Conservation (phyloP, 768 basidiomycete genomes). For the Kwoniella sp. region DNA sequence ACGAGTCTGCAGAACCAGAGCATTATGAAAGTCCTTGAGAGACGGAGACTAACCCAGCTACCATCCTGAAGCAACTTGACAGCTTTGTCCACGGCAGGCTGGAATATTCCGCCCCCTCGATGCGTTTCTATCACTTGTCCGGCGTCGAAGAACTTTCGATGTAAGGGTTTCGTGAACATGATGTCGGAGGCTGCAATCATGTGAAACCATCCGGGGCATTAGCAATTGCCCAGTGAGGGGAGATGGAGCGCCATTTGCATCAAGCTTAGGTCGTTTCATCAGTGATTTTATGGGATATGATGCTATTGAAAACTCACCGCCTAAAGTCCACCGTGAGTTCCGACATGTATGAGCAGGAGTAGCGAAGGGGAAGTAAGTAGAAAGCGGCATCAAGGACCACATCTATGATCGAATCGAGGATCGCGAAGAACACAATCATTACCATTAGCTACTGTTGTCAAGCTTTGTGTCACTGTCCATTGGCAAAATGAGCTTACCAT, state of each 20-base stretch:
- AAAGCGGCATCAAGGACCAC: slow-evolving; percentile 70
- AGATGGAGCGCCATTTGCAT: neutral
- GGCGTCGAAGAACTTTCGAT: slow-evolving; percentile 79
- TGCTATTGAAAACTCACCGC: slow-evolving; percentile 60
- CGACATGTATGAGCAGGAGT: slow-evolving; percentile 35
- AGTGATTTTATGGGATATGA: too few species aligned
- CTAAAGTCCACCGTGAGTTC: slow-evolving; percentile 80
- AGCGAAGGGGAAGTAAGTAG: slow-evolving; percentile 42
- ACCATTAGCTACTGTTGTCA: neutral
- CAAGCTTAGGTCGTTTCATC: too few species aligned
- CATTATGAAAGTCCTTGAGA: slow-evolving; percentile 4
- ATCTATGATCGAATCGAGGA: slow-evolving; percentile 70
- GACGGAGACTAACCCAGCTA: slow-evolving; percentile 69
- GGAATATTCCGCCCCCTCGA: slow-evolving; percentile 84
- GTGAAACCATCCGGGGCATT: neutral
- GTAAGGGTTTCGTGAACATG: slow-evolving; percentile 92
- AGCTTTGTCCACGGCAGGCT: slow-evolving; percentile 80
- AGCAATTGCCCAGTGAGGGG: slow-evolving; percentile 8
- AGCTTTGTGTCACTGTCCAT: neutral
- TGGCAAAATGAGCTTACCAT: slow-evolving; percentile 33
- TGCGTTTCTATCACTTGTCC: slow-evolving; percentile 93
- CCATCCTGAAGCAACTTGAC: slow-evolving; percentile 78
- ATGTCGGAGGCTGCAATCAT: slow-evolving; percentile 63
- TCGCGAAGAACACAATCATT: neutral
- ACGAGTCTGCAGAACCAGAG: too few species aligned